A percentile compares a stretch with the other conserved stretches of the same genome.
phyloP scores from a whole-genome alignment of 2,329 filamentous ascomycete genomes.

The Fusarium incarnatum region DNA sequence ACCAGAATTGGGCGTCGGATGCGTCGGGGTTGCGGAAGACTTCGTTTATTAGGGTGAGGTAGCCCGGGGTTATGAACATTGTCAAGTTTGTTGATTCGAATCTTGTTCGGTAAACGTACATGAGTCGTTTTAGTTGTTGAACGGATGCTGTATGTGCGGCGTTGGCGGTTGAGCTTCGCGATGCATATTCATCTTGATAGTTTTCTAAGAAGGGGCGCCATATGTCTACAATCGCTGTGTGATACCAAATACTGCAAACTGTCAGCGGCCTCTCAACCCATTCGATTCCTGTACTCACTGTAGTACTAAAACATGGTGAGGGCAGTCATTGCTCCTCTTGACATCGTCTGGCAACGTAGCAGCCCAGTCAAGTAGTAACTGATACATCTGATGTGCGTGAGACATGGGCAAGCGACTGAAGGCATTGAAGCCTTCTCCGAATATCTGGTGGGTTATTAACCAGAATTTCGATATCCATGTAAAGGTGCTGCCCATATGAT shows the following conservation, averaged over 20 bases:
- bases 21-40: background rate
- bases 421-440: background rate
- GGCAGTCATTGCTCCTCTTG: background rate
- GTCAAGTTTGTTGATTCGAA: slow-evolving; percentile 19
- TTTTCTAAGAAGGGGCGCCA: slow-evolving; percentile 5
- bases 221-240: slow-evolving; percentile 6
- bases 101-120: slow-evolving; percentile 5
- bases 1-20: slow-evolving; percentile 16
- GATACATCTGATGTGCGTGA: slow-evolving; percentile 10
- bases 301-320: slow-evolving; percentile 15
- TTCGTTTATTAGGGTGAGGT: slow-evolving; percentile 10
- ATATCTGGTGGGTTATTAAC: background rate
- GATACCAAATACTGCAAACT: slow-evolving; percentile 22
- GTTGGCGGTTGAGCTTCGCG: background rate
- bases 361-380: slow-evolving; percentile 4
- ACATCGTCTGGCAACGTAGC: background rate
- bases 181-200: rapidly evolving
- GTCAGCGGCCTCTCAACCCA: no score
- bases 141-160: background rate
- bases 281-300: no score
- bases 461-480: slow-evolving; percentile 26
- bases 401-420: slow-evolving; percentile 2
- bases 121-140: slow-evolving; percentile 1
- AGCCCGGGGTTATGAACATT: slow-evolving; percentile 8
- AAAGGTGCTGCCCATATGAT: slow-evolving; percentile 7